These are phyloP conservation scores for Candida qinlingensis DNA, from an alignment of 805 yeast species.

Conservation along the genomic window DNA sequence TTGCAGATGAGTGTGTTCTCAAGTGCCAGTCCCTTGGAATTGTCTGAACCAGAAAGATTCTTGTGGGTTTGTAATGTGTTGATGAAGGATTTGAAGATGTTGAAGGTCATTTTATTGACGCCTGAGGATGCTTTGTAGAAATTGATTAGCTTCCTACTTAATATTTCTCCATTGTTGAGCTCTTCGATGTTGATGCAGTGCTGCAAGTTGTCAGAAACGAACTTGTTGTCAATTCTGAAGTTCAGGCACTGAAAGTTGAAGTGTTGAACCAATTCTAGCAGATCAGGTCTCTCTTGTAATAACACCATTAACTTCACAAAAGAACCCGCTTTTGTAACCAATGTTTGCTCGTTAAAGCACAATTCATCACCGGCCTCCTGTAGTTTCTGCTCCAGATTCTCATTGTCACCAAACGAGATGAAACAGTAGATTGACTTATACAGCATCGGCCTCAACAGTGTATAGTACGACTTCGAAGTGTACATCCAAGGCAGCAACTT, in stretches of 20 bases:
- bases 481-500: constrained; percentile 6
- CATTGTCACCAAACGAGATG: constrained; percentile 11
- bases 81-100: neutral
- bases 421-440: constrained; percentile 14
- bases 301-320: constrained; percentile 3
- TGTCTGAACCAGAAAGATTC: neutral
- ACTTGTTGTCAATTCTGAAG: constrained; percentile 1
- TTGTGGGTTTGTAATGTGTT: constrained; percentile 1
- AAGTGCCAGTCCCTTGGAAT: neutral
- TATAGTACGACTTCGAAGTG: constrained; percentile 12
- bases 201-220: neutral
- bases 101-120: neutral
- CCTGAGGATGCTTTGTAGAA: constrained; percentile 4
- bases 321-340: neutral
- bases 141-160: constrained; percentile 2
- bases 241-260: constrained; percentile 4
- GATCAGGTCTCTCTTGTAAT: constrained; percentile 1
- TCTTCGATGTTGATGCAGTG: neutral
- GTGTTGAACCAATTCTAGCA: constrained; percentile 2
- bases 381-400: neutral
- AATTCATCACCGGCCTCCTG: neutral
- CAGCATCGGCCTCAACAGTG: constrained; percentile 5
- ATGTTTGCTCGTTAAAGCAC: neutral
- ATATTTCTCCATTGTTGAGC: neutral
- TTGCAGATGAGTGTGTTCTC: neutral